These are phyloP conservation scores for Nemania serpens DNA, from an alignment of 2,329 filamentous ascomycete species.

Conservation along the genomic window DNA sequence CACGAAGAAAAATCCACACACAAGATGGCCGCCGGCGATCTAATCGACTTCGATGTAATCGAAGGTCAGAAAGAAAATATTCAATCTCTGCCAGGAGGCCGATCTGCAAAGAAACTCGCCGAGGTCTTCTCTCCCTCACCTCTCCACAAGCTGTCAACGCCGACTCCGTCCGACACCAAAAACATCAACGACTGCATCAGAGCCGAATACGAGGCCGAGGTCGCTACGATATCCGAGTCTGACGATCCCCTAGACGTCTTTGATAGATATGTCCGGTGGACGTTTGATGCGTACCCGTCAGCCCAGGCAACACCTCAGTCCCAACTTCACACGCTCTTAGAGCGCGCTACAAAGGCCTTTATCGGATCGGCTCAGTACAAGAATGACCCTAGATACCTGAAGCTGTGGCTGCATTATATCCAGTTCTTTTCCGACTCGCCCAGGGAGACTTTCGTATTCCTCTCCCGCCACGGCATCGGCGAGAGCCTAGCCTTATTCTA, in stretches of 20 bases:
- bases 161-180: conserved; percentile 72
- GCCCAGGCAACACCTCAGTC: conserved; percentile 90
- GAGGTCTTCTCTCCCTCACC: conserved; percentile 75
- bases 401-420: conserved; percentile 93
- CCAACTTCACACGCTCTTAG: conserved; percentile 85
- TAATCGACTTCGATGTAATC: conserved; percentile 85
- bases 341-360: conserved; percentile 90
- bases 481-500: conserved; percentile 90
- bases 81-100: conserved; percentile 82
- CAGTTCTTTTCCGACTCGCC: conserved; percentile 91
- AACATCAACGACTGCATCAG: conserved; percentile 80
- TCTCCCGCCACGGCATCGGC: conserved; percentile 86
- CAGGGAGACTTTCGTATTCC: conserved; percentile 87
- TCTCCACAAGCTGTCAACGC: conserved; percentile 61
- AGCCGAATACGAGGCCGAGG: conserved; percentile 83
- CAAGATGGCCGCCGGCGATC: conserved; percentile 56
- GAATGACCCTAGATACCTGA: conserved; percentile 92
- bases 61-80: conserved; percentile 99
- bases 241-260: conserved; percentile 96
- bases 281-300: conserved; percentile 90
- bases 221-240: conserved; percentile 77
- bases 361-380: conserved; percentile 86
- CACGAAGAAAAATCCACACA: conserved; percentile 25
- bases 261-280: conserved; percentile 97
- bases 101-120: conserved; percentile 87